Conservation (phyloP, 306 rosid genomes). For the Macrotyloma uniflorum region DNA sequence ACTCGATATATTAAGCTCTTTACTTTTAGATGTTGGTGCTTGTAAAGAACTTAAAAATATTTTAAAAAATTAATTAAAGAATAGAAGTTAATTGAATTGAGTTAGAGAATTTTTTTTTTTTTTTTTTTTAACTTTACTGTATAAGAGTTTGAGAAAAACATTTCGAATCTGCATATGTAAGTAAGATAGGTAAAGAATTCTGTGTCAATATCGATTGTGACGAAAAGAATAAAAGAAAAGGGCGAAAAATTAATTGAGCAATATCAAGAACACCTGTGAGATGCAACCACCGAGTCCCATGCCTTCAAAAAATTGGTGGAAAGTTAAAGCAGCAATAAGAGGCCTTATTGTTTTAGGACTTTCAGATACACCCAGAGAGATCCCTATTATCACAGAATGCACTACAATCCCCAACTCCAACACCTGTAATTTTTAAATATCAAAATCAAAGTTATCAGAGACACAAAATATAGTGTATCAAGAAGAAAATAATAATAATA, state of each 20-base stretch:
- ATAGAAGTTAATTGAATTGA: background rate
- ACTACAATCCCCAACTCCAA: slow-evolving; percentile 66
- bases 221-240: background rate
- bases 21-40: background rate
- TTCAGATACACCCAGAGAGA: slow-evolving; percentile 52
- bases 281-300: slow-evolving; percentile 55
- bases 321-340: slow-evolving; percentile 56
- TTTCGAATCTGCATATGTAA: no score
- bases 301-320: slow-evolving; percentile 61
- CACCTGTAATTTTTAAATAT: slow-evolving; percentile 37
- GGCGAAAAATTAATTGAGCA: background rate
- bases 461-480: no score
- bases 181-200: no score
- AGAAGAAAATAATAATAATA: no score
- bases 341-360: slow-evolving; percentile 48
- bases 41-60: background rate
- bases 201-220: no score
- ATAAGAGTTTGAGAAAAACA: no score
- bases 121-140: no score
- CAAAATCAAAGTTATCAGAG: no score
- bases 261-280: slow-evolving; percentile 46
- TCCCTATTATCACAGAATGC: slow-evolving; percentile 65
- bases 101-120: no score
- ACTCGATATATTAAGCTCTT: background rate
- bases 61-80: background rate